phyloP scores from a whole-genome alignment of 2,329 filamentous ascomycete species.

The Neopestalotiopsis sp. region DNA sequence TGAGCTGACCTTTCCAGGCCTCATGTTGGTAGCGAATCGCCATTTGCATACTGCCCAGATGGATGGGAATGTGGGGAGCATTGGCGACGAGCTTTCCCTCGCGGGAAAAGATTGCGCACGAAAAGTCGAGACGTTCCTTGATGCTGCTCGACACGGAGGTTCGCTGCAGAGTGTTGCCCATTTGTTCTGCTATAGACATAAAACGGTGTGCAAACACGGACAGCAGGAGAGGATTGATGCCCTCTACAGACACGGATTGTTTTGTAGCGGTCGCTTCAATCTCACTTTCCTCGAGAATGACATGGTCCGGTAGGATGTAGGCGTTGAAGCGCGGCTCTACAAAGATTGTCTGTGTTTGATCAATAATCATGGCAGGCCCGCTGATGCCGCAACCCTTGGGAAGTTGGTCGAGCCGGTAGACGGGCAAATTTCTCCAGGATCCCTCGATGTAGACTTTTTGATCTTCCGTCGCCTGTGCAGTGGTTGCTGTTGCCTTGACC shows the following conservation, averaged over 20 bases:
- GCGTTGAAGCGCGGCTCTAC: conserved; percentile 52
- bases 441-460: conserved; percentile 36
- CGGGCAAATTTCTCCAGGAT: conserved; percentile 29
- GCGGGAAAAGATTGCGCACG: conserved; percentile 77
- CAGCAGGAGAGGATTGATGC: conserved; percentile 72
- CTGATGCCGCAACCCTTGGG: conserved; percentile 26
- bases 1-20: conserved; percentile 73
- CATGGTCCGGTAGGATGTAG: conserved; percentile 37
- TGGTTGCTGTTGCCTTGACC: not conserved
- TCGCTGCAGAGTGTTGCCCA: conserved; percentile 78
- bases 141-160: conserved; percentile 80
- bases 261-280: not conserved
- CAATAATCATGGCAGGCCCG: conserved; percentile 62
- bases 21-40: conserved; percentile 71
- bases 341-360: conserved; percentile 76
- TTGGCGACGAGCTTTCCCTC: conserved; percentile 76
- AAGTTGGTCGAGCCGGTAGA: conserved; percentile 34
- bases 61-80: conserved; percentile 75
- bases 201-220: conserved; percentile 81
- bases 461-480: conserved; percentile 18
- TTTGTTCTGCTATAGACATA: conserved; percentile 84
- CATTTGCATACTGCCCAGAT: conserved; percentile 77
- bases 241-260: conserved; percentile 47
- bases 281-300: conserved; percentile 40
- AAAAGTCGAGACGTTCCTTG: conserved; percentile 81